A percentile compares a stretch with the other conserved stretches of the same genome.
These are phyloP conservation scores for Anacardium occidentale DNA, from an alignment of 345 rosid species.

Conservation along the genomic window DNA sequence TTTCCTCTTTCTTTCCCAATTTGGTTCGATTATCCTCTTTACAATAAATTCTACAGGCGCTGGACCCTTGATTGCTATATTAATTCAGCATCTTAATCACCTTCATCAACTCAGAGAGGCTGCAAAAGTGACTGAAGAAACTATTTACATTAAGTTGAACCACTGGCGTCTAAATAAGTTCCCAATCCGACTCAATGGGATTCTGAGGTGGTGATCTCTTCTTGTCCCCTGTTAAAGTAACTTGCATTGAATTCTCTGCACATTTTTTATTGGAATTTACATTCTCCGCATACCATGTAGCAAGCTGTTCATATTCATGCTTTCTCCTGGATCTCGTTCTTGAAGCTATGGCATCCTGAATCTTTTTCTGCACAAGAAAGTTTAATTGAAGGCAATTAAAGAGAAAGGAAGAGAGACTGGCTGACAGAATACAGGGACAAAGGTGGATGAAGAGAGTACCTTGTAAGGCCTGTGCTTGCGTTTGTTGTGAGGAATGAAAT, in stretches of 20 bases:
- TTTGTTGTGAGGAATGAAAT: conserved; percentile 28
- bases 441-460: conserved; percentile 34
- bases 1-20: not conserved
- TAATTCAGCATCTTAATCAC: conserved; percentile 8
- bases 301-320: conserved; percentile 62
- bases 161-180: conserved; percentile 48
- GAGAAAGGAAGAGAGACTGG: not conserved
- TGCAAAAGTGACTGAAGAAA: conserved; percentile 10
- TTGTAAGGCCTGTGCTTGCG: conserved; percentile 56
- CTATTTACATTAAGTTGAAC: conserved; percentile 17
- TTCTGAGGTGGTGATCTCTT: conserved; percentile 25
- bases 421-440: not conserved
- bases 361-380: conserved; percentile 44
- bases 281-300: conserved; percentile 31
- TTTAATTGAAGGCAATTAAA: not conserved
- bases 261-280: conserved; percentile 23
- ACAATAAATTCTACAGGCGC: not conserved
- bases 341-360: conserved; percentile 53
- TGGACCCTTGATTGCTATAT: conserved; percentile 16
- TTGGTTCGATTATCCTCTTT: conserved; percentile 1
- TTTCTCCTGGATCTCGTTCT: conserved; percentile 59
- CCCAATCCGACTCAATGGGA: conserved; percentile 69
- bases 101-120: conserved; percentile 19
- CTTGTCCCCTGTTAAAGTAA: conserved; percentile 20
- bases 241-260: conserved; percentile 26